Evolutionary conservation across 345 rosid genomes (phyloP), one percentile per base, ranked within the genome.

Genomic region (Brassica carinata): DNA sequence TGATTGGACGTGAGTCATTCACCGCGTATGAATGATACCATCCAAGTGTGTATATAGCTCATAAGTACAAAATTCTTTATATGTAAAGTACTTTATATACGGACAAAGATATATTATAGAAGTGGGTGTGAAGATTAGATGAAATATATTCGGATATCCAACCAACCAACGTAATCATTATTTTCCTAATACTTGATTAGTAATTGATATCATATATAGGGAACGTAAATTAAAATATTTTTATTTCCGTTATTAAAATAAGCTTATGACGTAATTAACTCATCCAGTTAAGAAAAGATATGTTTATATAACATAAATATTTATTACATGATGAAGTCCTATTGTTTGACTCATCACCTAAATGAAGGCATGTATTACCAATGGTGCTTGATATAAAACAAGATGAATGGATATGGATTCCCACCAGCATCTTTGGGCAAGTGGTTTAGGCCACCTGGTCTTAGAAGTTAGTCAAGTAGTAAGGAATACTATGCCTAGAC

Each of bases 141-240:
- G 67, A 72, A 15, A 27, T 71, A 7, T 78, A 71, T 57, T 65
- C 0, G 51, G 48, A 55, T 51, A 40, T 72, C 82, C 73, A 72
- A 72, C 51, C 51, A 79, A 72, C 73, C 27, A 79, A 55, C 30
- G 29, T 7, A 69, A 58, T 58, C 30, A 57, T 15, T 53, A 18
- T 8, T 76, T 18, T 48, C 48, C 55, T 64, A 29, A 29, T 3
- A 11, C 36, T 23, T 51, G 18, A 3, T 63, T 17, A 4, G 1
- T 59, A 59, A 59, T 59, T 9, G 5, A 58, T 58, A 58, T 23
- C 1, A 45, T 45, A 45, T 45, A 45, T 45, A 11, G 14, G 14
- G 8, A 53, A 8, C 19, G 8, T 58, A 58, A 2, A 19, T 7
- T 7, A 5, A 57, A 18, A 17, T 11, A 13, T 6, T 62, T n/a